Evolutionary conservation across 805 yeast genomes (phyloP).

Genomic region (Candida lessepsii): DNA sequence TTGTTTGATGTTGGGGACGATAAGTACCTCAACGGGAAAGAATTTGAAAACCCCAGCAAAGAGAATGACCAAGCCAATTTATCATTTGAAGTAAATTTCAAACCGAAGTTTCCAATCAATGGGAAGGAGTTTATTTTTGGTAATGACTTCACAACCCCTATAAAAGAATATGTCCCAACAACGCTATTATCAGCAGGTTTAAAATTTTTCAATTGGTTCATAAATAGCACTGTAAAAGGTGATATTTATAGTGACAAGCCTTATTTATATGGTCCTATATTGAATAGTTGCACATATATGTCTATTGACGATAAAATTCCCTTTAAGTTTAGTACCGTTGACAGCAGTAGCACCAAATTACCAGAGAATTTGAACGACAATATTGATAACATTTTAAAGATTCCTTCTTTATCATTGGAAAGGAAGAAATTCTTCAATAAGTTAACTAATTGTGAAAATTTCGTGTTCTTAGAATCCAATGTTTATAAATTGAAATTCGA

Average conservation of each 20-base stretch:
- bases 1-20: slow-evolving; percentile 29
- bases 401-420: slow-evolving; percentile 26
- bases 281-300: slow-evolving; percentile 55
- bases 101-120: slow-evolving; percentile 41
- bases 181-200: slow-evolving; percentile 48
- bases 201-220: slow-evolving; percentile 52
- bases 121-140: slow-evolving; percentile 65
- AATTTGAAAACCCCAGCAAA: slow-evolving; percentile 1
- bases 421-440: slow-evolving; percentile 48
- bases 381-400: slow-evolving; percentile 20
- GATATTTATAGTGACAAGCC: slow-evolving; percentile 63
- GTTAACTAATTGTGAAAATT: slow-evolving; percentile 34
- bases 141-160: slow-evolving; percentile 62
- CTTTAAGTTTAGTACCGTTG: slow-evolving; percentile 10
- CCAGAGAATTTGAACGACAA: slow-evolving; percentile 27
- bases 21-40: slow-evolving; percentile 24
- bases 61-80: slow-evolving; percentile 28
- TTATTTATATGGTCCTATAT: slow-evolving; percentile 58
- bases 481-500: slow-evolving; percentile 52
- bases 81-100: slow-evolving; percentile 35
- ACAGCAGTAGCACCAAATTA: slow-evolving; percentile 13
- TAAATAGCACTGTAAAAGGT: slow-evolving; percentile 65
- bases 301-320: slow-evolving; percentile 22
- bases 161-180: slow-evolving; percentile 57
- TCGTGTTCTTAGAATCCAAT: slow-evolving; percentile 36